Base-by-base conservation (phyloP, 2,329 filamentous ascomycete species). In the Orbilia brochopaga region DNA sequence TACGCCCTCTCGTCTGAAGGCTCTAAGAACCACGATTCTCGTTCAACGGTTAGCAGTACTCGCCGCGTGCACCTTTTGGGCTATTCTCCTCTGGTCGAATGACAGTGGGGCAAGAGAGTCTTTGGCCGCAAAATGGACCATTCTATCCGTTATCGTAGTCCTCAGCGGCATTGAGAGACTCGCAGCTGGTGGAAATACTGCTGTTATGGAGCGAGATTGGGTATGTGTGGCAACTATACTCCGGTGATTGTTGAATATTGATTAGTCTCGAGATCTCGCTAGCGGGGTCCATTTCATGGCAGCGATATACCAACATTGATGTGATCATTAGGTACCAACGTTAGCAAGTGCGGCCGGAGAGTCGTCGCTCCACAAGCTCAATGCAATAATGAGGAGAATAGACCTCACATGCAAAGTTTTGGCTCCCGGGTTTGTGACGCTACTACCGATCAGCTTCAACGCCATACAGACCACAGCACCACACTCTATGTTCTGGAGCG, bases 331-430 rank as follows among this genome's bases (percentile, higher is more conserved):
- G 62, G 79, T 81, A 55, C 76, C 82, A 30, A 81, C 80, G 0
- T 78, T 75, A 6, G 74, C 64, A 35, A 62, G 60, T 32, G 42
- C 51, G 27, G 50, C 65, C 35, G 67, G 67, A 46, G 56, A 56
- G 5, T 65, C 65, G 23, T 74, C 72, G 13, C 67, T 62, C 42
- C 65, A 79, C 77, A 76, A 76, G 64, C 70, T 85, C 1, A 86
- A 86, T 75, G 81, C 84, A 0, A 80, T 80, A 8, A 86, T 86
- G 83, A 79, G 84, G 61, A 80, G 83, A 6, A 86, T 86, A 69
- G 85, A 86, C 73, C 79, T 86, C 2, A 79, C 83, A 48, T 86
- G 84, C 79, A 86, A 86, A 75, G 81, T 86, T 13, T 66, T 84
- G 30, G 82, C 82, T 0, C 85, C 85, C 0, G 79, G 86, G 5